Base-by-base conservation (phyloP, 1,139 yeast species). In the Geotrichum australiense region DNA sequence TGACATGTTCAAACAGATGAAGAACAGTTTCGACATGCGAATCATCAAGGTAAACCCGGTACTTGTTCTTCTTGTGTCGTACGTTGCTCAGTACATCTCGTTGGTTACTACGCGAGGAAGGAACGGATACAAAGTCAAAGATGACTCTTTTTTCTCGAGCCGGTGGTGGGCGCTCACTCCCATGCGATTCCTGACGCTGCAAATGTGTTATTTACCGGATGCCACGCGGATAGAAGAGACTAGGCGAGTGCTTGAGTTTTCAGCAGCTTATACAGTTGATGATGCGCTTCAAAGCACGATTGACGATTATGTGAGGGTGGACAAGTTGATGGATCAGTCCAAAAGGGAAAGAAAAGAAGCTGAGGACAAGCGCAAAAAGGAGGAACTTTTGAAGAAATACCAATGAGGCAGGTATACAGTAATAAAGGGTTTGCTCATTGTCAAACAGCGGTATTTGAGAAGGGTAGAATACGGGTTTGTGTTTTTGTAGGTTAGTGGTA, bases 101-200 rank as follows among this genome's bases (percentile, higher is more conserved):
- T 16, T 29, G 10, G 27, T 39, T 2, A 16, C 24, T 12, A 35
- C 35, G 4, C 20, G 37, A 22, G 37, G 42, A 8, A 30, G 40
- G n/a, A 35, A 33, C 5, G 43, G 43, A 21, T 41, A 46, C 48
- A 39, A 41, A 21, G 35, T 28, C 22, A 38, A 42, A 8, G 46
- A 42, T 25, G 43, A 41, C 23, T 42, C 46, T 5, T 25, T 45
- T 7, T 41, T 33, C 25, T 45, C 48, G 3, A 43, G 48, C n/a
- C 30, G 39, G 10, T 45, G 48, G 48, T 45, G 46, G 46, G 27
- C 46, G 6, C 36, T 46, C 3, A 43, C 48, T 6, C 39, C 41
- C 6, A 31, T 18, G 16, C 27, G 48, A 15, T 46, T 46, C 31
- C 22, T 25, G 18, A 40, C 48, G 12, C 22, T 46, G 11, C 48